Conservation (phyloP, 345 rosid species). For the Citrus glauca region DNA sequence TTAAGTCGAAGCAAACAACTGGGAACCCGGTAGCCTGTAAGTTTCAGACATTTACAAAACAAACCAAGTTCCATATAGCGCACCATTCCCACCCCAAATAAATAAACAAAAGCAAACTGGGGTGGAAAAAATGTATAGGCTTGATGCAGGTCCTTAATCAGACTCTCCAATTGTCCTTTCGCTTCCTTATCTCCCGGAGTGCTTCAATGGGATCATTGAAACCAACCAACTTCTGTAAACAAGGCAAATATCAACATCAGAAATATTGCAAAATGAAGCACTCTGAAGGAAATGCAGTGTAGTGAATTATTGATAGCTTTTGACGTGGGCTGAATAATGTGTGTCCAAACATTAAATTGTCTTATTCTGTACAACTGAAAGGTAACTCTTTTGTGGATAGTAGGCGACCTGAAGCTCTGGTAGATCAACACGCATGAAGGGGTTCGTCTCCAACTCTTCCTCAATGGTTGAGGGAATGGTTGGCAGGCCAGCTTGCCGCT, state of each 20-base stretch:
- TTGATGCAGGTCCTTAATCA: slow-evolving; percentile 15
- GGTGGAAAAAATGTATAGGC: not conserved
- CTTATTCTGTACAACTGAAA: not conserved
- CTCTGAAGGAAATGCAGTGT: not conserved
- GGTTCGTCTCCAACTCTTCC: slow-evolving; percentile 84
- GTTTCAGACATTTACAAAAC: not conserved
- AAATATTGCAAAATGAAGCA: not conserved
- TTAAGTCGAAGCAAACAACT: not conserved
- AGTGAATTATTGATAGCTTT: not conserved
- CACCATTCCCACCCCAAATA: not conserved
- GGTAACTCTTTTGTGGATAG: not conserved
- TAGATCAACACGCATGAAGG: slow-evolving; percentile 74
- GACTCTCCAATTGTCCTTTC: slow-evolving; percentile 80
- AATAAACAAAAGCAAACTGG: not conserved
- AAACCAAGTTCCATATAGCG: not conserved
- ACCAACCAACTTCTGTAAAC: slow-evolving; percentile 52
- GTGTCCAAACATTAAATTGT: not conserved
- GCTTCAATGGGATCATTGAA: slow-evolving; percentile 63
- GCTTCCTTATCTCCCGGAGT: slow-evolving; percentile 52
- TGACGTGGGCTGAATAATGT: not conserved
- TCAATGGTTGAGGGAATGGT: slow-evolving; percentile 85
- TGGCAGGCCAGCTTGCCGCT: slow-evolving; percentile 63
- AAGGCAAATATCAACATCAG: slow-evolving; percentile 1
- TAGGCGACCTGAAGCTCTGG: slow-evolving; percentile 52
- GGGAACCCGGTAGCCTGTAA: not conserved